phyloP scores from a whole-genome alignment of 805 yeast genomes.

The Lipomyces oligophaga region DNA sequence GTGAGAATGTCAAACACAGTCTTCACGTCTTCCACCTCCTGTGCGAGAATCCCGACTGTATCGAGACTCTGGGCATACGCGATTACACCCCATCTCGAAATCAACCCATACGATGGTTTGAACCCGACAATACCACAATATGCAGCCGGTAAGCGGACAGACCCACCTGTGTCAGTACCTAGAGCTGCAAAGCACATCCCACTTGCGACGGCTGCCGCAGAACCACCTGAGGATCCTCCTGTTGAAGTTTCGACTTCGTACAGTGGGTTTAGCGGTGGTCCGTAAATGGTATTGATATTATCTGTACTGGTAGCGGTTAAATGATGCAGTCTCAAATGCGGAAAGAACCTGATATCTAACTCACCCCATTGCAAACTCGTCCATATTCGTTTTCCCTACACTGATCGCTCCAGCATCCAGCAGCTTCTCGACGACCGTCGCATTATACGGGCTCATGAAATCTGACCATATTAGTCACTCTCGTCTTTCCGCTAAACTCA shows the following conservation, averaged over 20 bases:
- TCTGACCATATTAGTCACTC: constrained; percentile 23
- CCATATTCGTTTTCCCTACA: constrained; percentile 85
- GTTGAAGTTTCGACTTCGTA: constrained; percentile 44
- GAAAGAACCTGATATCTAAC: neutral
- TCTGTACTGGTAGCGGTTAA: constrained; percentile 26
- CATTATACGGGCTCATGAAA: constrained; percentile 73
- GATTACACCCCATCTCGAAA: constrained; percentile 87
- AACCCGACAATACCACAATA: constrained; percentile 81
- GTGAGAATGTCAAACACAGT: constrained; percentile 51
- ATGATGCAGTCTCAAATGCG: neutral
- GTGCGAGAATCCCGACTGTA: constrained; percentile 81
- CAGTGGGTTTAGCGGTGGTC: constrained; percentile 42
- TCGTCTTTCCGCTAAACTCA: neutral
- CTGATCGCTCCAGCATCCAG: constrained; percentile 47
- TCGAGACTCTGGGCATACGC: constrained; percentile 93
- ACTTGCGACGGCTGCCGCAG: constrained; percentile 86
- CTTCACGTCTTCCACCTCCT: constrained; percentile 44
- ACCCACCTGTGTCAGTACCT: constrained; percentile 98
- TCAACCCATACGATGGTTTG: constrained; percentile 89
- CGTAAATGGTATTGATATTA: constrained; percentile 38
- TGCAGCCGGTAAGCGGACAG: constrained; percentile 87
- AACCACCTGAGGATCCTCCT: constrained; percentile 97
- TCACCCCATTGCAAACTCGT: constrained; percentile 96
- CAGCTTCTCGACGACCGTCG: constrained; percentile 65
- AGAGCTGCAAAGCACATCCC: constrained; percentile 60